Percentiles rank a stretch among this genome's conserved stretches.
phyloP scores from a whole-genome alignment of 2,329 filamentous ascomycete species.

The Clarireedia homoeocarpa region DNA sequence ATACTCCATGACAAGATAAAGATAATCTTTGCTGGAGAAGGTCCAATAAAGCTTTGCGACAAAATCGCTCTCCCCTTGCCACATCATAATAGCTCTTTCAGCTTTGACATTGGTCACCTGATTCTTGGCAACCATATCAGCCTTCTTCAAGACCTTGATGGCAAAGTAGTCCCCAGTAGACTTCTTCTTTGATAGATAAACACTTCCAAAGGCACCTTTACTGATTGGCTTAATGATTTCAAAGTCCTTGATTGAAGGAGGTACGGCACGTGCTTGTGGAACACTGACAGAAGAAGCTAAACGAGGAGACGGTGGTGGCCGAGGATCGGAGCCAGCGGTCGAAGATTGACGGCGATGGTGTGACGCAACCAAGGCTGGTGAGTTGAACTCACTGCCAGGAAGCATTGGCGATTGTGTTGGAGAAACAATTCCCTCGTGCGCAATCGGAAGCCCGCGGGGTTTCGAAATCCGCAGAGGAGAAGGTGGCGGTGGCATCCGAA shows the following conservation, averaged over 20 bases:
- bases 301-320: constrained; percentile 73
- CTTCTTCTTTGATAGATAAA: constrained; percentile 97
- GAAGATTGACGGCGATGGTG: constrained; percentile 90
- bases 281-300: constrained; percentile 67
- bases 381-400: constrained; percentile 72
- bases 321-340: constrained; percentile 63
- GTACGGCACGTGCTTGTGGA: constrained; percentile 79
- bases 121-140: constrained; percentile 99
- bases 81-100: constrained; percentile 99
- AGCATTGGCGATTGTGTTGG: constrained; percentile 87
- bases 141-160: constrained; percentile 97
- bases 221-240: constrained; percentile 99
- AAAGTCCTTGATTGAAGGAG: constrained; percentile 97
- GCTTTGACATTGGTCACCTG: constrained; percentile 99
- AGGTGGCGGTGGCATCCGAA: constrained; percentile 64
- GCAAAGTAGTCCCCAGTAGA: constrained; percentile 97
- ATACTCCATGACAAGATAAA: constrained; percentile 99
- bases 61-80: constrained; percentile 98
- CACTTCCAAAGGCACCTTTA: constrained; percentile 95
- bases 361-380: constrained; percentile 55
- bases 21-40: constrained; percentile 97
- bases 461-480: constrained; percentile 84
- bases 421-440: constrained; percentile 63
- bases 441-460: constrained; percentile 54
- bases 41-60: constrained; percentile 99